Conservation (phyloP, 768 basidiomycete genomes). For the Tremella yokohamensis region DNA sequence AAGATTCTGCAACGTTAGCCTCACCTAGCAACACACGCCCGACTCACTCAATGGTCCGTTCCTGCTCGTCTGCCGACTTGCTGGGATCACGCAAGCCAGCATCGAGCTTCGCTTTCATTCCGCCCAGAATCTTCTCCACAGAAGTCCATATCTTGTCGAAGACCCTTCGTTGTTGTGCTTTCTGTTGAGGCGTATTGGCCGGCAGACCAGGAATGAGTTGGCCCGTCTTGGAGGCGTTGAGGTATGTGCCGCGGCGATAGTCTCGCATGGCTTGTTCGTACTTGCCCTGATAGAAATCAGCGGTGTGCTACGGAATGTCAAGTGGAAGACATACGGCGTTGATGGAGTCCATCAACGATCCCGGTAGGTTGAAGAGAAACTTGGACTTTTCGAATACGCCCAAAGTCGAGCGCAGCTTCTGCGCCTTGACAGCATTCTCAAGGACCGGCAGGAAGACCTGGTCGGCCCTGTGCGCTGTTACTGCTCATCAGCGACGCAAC, state of each 20-base stretch:
- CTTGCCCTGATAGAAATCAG: constrained; percentile 63
- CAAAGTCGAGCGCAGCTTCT: constrained; percentile 84
- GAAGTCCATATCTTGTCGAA: constrained; percentile 93
- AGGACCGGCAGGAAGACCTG: constrained; percentile 94
- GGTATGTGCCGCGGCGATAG: constrained; percentile 92
- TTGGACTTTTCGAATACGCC: constrained; percentile 94
- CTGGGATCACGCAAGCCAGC: constrained; percentile 75
- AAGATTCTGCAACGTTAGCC: constrained; percentile 62
- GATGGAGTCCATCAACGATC: constrained; percentile 79
- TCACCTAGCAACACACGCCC: background rate
- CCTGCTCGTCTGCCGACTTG: constrained; percentile 84
- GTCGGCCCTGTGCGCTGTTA: constrained; percentile 85
- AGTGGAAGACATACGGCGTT: constrained; percentile 66
- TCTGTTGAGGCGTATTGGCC: constrained; percentile 58
- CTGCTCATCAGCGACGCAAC: constrained; percentile 53
- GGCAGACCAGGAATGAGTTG: constrained; percentile 66
- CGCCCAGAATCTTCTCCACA: constrained; percentile 89
- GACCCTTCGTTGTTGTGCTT: constrained; percentile 80
- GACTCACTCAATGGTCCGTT: constrained; percentile 89
- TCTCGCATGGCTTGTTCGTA: constrained; percentile 91
- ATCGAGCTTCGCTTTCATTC: constrained; percentile 75
- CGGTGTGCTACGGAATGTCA: constrained; percentile 2
- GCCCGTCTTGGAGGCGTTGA: constrained; percentile 82
- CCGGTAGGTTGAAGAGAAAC: constrained; percentile 98
- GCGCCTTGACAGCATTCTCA: constrained; percentile 90